Evolutionary conservation across 345 rosid species (phyloP).

Genomic region (Lenwebbia sp.): DNA sequence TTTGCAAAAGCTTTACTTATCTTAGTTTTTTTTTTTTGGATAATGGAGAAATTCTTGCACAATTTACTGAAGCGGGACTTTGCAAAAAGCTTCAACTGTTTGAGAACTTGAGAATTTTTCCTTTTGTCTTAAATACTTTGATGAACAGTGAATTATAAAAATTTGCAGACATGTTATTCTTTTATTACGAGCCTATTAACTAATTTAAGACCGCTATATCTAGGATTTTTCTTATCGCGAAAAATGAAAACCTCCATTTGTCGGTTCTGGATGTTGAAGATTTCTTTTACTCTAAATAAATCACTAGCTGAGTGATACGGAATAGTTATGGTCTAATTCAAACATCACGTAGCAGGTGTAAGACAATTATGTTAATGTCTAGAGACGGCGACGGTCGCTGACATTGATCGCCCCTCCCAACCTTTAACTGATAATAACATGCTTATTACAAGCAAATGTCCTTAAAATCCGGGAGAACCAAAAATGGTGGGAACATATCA

Average conservation of each 20-base stretch:
- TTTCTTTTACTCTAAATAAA: not conserved
- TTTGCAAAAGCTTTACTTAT: not conserved
- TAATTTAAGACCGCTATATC: not conserved
- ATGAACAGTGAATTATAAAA: not conserved
- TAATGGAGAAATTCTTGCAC: not conserved
- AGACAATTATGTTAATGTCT: not conserved
- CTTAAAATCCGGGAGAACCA: not conserved
- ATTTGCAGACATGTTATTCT: not conserved
- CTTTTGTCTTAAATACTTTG: too few species aligned
- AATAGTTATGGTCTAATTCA: not conserved
- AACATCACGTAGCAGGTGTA: accelerated
- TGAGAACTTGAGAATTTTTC: not conserved
- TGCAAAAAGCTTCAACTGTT: not conserved
- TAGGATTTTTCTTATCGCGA: not conserved
- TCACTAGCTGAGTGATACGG: accelerated
- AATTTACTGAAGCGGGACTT: not conserved
- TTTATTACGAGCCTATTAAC: not conserved
- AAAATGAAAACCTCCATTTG: not conserved
- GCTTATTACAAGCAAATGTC: not conserved
- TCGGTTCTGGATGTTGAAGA: not conserved
- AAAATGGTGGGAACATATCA: not conserved
- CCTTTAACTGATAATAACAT: not conserved
- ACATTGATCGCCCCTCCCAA: not conserved
- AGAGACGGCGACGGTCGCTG: not conserved
- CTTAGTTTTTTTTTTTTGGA: not conserved